A percentile compares a stretch with the other conserved stretches of the same genome.
Conservation (phyloP, 2,329 filamentous ascomycete genomes). For the Neofusicoccum sp. region DNA sequence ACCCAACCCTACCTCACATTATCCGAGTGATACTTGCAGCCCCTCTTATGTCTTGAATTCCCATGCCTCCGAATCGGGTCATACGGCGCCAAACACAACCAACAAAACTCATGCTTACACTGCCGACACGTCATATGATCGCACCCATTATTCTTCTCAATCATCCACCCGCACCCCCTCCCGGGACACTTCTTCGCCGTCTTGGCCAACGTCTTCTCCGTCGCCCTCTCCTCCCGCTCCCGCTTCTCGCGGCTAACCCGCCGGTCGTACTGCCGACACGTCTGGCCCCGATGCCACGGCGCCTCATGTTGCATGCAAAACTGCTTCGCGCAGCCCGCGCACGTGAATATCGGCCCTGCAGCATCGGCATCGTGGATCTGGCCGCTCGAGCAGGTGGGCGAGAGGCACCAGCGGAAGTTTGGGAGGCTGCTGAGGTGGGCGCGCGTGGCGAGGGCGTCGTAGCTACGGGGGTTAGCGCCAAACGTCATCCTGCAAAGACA, state of each 20-base stretch:
- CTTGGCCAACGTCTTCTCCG: constrained; percentile 28
- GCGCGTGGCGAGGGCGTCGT: constrained; percentile 46
- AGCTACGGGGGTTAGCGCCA: constrained; percentile 22
- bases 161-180: constrained; percentile 34
- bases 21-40: constrained; percentile 22
- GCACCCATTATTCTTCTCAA: constrained; percentile 42
- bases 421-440: constrained; percentile 44
- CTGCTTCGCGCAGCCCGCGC: constrained; percentile 33
- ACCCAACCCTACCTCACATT: neutral
- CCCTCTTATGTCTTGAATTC: constrained; percentile 25
- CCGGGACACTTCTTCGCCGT: constrained; percentile 40
- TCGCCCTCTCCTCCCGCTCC: constrained; percentile 31
- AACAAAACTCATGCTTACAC: constrained; percentile 43
- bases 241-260: constrained; percentile 29
- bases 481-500: too few species aligned
- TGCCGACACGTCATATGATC: constrained; percentile 42
- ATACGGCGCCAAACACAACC: constrained; percentile 35
- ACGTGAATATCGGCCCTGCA: constrained; percentile 42
- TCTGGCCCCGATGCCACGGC: constrained; percentile 41
- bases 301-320: constrained; percentile 38
- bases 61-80: constrained; percentile 23
- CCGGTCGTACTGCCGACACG: constrained; percentile 40
- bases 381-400: constrained; percentile 49
- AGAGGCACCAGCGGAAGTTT: constrained; percentile 55
- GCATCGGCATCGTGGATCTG: constrained; percentile 50